phyloP scores from a whole-genome alignment of 139 green algal genomes.

The Eudorina sp. region DNA sequence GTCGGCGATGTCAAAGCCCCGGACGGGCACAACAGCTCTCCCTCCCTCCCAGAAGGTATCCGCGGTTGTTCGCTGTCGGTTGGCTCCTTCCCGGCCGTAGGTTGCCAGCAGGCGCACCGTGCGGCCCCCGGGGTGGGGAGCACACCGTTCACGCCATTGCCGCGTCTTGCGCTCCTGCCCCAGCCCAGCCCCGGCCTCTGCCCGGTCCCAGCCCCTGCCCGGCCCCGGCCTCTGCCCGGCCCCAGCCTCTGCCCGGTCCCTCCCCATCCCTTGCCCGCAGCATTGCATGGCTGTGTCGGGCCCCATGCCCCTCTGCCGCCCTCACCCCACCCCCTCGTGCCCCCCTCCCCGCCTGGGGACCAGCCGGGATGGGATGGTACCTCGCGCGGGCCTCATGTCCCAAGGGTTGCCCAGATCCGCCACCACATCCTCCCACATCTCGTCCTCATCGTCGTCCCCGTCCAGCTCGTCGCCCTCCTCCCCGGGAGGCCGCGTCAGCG shows the following conservation, averaged over 20 bases:
- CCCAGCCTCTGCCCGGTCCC: not conserved
- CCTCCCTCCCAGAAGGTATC: not conserved
- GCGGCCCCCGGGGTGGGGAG: no score
- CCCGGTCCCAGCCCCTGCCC: not conserved
- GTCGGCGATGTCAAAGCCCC: not conserved
- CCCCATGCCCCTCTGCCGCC: not conserved
- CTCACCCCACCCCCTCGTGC: not conserved
- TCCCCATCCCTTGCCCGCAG: not conserved
- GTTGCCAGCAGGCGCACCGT: no score
- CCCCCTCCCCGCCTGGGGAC: no score
- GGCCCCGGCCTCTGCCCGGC: not conserved
- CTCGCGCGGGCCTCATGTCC: slow-evolving; percentile 19
- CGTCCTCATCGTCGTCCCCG: slow-evolving; percentile 5
- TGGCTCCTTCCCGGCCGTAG: not conserved
- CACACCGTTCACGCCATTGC: no score
- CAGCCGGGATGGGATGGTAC: no score
- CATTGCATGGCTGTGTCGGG: not conserved
- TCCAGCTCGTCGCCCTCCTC: not conserved
- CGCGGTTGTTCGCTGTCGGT: no score
- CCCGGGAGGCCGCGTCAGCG: not conserved
- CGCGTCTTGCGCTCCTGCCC: no score
- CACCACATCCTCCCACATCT: slow-evolving; percentile 37
- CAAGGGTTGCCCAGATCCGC: slow-evolving; percentile 41
- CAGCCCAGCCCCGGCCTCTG: not conserved
- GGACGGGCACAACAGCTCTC: no score